Base-by-base conservation (phyloP, 768 basidiomycete species). In the Lactifluus echinatus region DNA sequence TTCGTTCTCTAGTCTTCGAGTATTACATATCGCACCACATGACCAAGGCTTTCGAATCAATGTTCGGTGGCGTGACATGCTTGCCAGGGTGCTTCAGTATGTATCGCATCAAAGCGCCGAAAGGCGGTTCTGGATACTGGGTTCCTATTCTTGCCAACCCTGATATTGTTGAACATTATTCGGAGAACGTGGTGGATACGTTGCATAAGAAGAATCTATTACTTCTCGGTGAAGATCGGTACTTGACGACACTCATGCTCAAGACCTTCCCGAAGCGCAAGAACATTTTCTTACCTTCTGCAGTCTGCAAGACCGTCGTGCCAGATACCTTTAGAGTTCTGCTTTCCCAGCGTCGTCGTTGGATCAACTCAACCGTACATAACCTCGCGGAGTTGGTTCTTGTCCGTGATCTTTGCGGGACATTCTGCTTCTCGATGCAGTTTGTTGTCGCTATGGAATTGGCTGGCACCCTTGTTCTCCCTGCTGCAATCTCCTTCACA, bases 371-470 rank as follows among this genome's bases (percentile, higher is more conserved):
- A 55, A 99, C 95, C 0, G 85, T 98, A 37, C 96, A 99, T 75
- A 99, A 99, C 66, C 76, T 98, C 42, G 87, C 89, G n/a, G 95
- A 98, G 69, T 77, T 99, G 56, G 72, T 98, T 31, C 79, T 97
- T 49, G 95, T 99, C 24, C 84, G 94, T 23, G 96, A 99, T 71
- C 82, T 98, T n/a, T 99, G 95, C 64, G 96, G 96, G 46, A 97
- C 94, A 2, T 99, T 98, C 85, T 99, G 96, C 76, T 98, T 99
- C 82, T 94, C 92, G 11, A 97, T 97, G 95, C 94, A 96, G 76
- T 97, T 97, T 68, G 93, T 97, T 64, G 92, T 95, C 34, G 93
- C 88, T 69, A 99, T 99, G 94, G 96, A 99, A 69, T 77, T 99
- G 61, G 84, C 89, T 59, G 95, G 95, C 68, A 98, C 96, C 2